Conservation (phyloP, 371 early-diverging fungal species). For the Rhizopus arrhizus region DNA sequence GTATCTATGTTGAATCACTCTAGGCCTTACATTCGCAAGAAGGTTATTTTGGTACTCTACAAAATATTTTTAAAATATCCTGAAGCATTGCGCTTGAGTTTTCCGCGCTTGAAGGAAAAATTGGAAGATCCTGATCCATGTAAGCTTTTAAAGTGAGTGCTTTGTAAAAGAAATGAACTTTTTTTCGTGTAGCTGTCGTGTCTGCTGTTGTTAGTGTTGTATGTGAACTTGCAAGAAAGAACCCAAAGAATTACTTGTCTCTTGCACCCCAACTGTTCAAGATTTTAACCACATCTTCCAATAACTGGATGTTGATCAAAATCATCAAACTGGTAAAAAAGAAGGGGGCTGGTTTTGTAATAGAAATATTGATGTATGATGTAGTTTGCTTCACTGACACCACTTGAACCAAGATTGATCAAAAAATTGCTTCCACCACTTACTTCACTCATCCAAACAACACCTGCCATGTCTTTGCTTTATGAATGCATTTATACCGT, state of each 20-base stretch:
- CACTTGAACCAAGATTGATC: slow-evolving; percentile 90
- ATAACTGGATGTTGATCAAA: slow-evolving; percentile 98
- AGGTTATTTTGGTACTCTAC: slow-evolving; percentile 86
- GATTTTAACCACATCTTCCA: slow-evolving; percentile 82
- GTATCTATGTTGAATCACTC: slow-evolving; percentile 87
- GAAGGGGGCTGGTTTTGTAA: not conserved
- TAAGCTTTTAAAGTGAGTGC: slow-evolving; percentile 36
- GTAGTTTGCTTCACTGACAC: slow-evolving; percentile 90
- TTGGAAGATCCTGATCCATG: slow-evolving; percentile 92
- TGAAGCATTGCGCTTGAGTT: slow-evolving; percentile 83
- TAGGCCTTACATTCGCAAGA: slow-evolving; percentile 90
- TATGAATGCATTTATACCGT: slow-evolving; percentile 96
- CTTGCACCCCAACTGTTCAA: slow-evolving; percentile 93
- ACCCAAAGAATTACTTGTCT: slow-evolving; percentile 88
- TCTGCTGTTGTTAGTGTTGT: slow-evolving; percentile 92
- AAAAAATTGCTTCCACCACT: slow-evolving; percentile 88
- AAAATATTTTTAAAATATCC: slow-evolving; percentile 89
- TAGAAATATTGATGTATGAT: not conserved
- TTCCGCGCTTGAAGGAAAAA: slow-evolving; percentile 85
- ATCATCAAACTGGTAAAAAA: slow-evolving; percentile 86
- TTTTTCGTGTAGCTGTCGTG: slow-evolving; percentile 71
- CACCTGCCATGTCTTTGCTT: slow-evolving; percentile 89
- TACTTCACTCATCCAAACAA: slow-evolving; percentile 81
- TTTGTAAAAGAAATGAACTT: not conserved
- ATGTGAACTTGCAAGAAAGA: slow-evolving; percentile 90